Evolutionary conservation across 495 filamentous ascomycete genomes (phyloP), one percentile per base, ranked within the genome.

Genomic region (Glarea lozoyensis): DNA sequence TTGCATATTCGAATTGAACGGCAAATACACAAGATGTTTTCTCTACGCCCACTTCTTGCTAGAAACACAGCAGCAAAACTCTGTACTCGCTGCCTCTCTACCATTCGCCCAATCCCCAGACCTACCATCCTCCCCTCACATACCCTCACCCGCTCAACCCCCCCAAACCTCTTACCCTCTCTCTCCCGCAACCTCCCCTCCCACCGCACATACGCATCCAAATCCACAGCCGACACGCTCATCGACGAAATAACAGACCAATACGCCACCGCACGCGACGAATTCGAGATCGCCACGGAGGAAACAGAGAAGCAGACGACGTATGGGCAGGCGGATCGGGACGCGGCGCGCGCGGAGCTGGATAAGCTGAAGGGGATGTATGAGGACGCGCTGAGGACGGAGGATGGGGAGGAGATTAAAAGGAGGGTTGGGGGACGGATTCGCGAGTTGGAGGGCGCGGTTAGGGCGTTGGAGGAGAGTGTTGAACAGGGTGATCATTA

Each of bases 251-350:
- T 71, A 31, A 59, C 60, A 49, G 67, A 71, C 31, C 59, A 48
- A 46, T 70, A 69, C 50, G 63, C 60, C 37, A 72, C 67, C 2
- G 69, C 68, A 0, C 59, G 61, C 46, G 69, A 73, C 50, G 70
- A 72, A 44, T 77, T 77, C 57, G 71, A 77, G 35, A 73, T 77
- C 39, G 73, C 73, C 12, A 57, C 58, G 24, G 73, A 77, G 48
- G 73, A 75, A 45, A 77, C 73, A 7, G 65, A 67, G 36, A 71
- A 72, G 55, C 63, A 68, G 27, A 65, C 72, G 19, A 63, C 71
- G 24, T 77, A 76, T 47, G 73, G 71, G 6, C 58, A 56, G 13
- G 67, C 68, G 29, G 73, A 77, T 56, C 54, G 73, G 11, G 63
- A 57, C n/a, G 71, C 73, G 10, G 73, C 73, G 17, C 46, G 66